Evolutionary conservation across 2,329 filamentous ascomycete species (phyloP), one percentile per base, ranked within the genome.

Genomic region (Phialocephala subalpina): DNA sequence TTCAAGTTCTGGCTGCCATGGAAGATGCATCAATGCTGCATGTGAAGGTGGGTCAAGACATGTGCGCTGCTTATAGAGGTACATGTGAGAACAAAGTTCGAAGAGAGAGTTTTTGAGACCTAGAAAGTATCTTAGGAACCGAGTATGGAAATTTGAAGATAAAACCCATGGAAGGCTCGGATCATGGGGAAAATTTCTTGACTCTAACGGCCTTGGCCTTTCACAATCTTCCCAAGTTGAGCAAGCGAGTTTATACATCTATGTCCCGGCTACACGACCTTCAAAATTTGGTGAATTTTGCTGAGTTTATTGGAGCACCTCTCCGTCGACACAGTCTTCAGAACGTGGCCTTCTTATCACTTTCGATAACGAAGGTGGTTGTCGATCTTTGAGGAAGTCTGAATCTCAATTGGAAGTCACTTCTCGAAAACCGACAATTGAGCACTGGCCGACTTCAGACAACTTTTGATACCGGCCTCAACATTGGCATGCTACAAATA

Each of bases 1-100:
- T 18, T n/a, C 40, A n/a, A 16, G 16, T n/a, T n/a, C n/a, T 42
- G 16, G 40, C n/a, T 42, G 16, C n/a, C 4, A 2, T 27, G n/a
- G 20, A 49, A 49, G 25, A 33, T 33, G 29, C 29, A 33, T 33
- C 29, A 33, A 33, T 33, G 4, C n/a, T 25, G 22, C 45, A 49
- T 49, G 45, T 49, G 45, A 49, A 49, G 45, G 45, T 27, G 45
- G 45, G 45, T 25, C 45, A 49, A 20, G 20, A 27, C 45, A 49
- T 49, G 45, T 25, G 42, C n/a, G n/a, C n/a, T n/a, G n/a, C n/a
- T n/a, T 49, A 25, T 20, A 49, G 45, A 49, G 12, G 14, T 25
- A 11, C 16, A 49, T 25, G 6, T 22, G n/a, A 3, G 7, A 49
- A 49, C 11, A 49, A 25, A 49, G n/a, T 11, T 49, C 18, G 11